Conservation (phyloP, 495 filamentous ascomycete species). For the Daldinia childiae region DNA sequence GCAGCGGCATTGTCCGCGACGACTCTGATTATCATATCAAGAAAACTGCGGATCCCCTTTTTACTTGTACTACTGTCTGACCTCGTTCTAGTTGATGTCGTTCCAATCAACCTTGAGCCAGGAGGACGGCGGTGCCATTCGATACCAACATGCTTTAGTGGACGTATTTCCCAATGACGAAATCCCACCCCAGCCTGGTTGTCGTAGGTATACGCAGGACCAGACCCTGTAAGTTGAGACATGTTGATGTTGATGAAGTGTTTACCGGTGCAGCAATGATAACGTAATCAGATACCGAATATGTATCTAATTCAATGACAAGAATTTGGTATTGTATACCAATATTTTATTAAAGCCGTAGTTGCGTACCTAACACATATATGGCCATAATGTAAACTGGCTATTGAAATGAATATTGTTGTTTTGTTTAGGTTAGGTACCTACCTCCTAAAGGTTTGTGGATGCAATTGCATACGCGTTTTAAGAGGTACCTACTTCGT, state of each 20-base stretch:
- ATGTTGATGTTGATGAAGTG: neutral
- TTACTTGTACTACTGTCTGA: neutral
- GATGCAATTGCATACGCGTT: neutral
- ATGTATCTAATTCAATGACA: neutral
- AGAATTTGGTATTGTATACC: neutral
- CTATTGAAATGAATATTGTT: neutral
- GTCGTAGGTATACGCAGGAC: neutral
- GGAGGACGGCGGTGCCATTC: conserved; percentile 11
- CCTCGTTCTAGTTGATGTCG: neutral
- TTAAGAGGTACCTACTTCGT: neutral
- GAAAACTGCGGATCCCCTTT: conserved; percentile 38
- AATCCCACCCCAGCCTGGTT: neutral
- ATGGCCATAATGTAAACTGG: too few relatives aligned
- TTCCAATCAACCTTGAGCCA: neutral
- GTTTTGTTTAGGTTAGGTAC: neutral
- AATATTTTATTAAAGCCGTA: neutral
- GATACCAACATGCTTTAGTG: neutral
- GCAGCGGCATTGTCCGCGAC: conserved; percentile 32
- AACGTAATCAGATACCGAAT: neutral
- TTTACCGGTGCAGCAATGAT: neutral
- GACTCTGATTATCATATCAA: conserved; percentile 36
- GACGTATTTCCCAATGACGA: neutral
- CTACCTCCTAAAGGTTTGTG: too few relatives aligned
- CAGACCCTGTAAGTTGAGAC: neutral
- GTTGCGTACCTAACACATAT: too few relatives aligned